phyloP scores from a whole-genome alignment of 2,329 filamentous ascomycete genomes.

The Monosporascus sp. region DNA sequence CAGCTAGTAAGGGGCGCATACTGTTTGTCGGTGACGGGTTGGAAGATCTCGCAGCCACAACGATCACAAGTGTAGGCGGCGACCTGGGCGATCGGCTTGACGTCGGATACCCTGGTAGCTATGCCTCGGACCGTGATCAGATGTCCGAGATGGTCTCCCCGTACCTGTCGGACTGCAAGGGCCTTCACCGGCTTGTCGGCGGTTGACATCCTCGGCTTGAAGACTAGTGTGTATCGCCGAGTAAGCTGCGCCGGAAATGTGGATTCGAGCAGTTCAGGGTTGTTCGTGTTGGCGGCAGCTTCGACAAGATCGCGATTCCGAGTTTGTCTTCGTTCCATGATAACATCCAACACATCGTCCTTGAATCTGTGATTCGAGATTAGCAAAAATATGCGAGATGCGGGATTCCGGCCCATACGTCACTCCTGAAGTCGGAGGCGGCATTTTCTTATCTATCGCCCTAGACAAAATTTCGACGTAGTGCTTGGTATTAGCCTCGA shows the following conservation, averaged over 20 bases:
- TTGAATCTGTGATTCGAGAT: conserved; percentile 65
- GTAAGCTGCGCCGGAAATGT: conserved; percentile 90
- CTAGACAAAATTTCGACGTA: conserved; percentile 89
- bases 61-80: conserved; percentile 97
- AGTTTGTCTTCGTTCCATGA: conserved; percentile 85
- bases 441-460: conserved; percentile 83
- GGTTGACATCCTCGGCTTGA: conserved; percentile 81
- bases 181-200: conserved; percentile 57
- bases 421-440: conserved; percentile 68
- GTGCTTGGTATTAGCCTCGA: conserved; percentile 88
- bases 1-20: conserved; percentile 84
- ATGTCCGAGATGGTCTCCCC: conserved; percentile 85
- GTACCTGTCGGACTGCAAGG: conserved; percentile 87
- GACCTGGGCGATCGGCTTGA: conserved; percentile 95
- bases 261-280: conserved; percentile 61
- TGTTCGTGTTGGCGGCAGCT: conserved; percentile 58
- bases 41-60: conserved; percentile 96
- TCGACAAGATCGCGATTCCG: conserved; percentile 73
- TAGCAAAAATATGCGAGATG: conserved; percentile 20
- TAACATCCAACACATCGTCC: conserved; percentile 92
- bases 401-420: conserved; percentile 46
- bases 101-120: conserved; percentile 89
- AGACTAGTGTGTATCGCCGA: conserved; percentile 89
- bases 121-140: conserved; percentile 95
- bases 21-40: conserved; percentile 85